phyloP scores from a whole-genome alignment of 768 basidiomycete genomes.

The Suillus fuscotomentosus region DNA sequence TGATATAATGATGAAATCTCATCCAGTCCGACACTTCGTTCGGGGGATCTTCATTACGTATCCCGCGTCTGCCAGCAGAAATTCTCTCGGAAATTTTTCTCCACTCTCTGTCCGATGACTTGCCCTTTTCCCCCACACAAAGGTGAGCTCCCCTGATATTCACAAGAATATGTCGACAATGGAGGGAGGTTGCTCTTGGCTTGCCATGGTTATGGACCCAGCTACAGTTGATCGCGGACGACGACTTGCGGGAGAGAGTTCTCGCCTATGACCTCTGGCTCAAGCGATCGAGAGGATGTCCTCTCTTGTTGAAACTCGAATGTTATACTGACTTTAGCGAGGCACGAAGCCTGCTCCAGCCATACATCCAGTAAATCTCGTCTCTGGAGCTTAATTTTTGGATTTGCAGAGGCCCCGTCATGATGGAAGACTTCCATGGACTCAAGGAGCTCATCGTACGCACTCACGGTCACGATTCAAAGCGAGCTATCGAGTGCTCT shows the following conservation, averaged over 20 bases:
- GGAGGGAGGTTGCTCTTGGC: slow-evolving; percentile 38
- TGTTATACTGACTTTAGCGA: not conserved
- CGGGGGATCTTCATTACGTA: slow-evolving; percentile 22
- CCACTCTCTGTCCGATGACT: slow-evolving; percentile 29
- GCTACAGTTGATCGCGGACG: slow-evolving; percentile 23
- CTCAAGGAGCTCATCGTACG: slow-evolving; percentile 18
- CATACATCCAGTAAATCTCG: slow-evolving; percentile 13
- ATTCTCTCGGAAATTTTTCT: slow-evolving; percentile 47
- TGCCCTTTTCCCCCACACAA: slow-evolving; percentile 23
- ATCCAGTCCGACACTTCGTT: slow-evolving; percentile 15
- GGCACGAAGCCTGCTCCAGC: slow-evolving; percentile 11
- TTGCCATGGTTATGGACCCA: slow-evolving; percentile 49
- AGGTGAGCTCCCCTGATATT: slow-evolving; percentile 36
- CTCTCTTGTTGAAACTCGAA: not conserved
- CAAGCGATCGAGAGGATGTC: not conserved
- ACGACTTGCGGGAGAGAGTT: slow-evolving; percentile 3
- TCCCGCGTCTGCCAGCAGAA: slow-evolving; percentile 43
- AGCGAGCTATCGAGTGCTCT: not conserved
- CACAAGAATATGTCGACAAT: slow-evolving; percentile 39
- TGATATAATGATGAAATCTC: not conserved
- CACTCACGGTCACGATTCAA: too few species aligned
- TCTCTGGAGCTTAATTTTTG: slow-evolving; percentile 1
- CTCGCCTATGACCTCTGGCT: not conserved
- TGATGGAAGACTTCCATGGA: slow-evolving; percentile 8
- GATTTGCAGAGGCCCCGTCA: not conserved